Evolutionary conservation across 1,284 basidiomycete species (phyloP), one percentile per base, ranked within the genome.

Genomic region (Ganoderma multipileum): DNA sequence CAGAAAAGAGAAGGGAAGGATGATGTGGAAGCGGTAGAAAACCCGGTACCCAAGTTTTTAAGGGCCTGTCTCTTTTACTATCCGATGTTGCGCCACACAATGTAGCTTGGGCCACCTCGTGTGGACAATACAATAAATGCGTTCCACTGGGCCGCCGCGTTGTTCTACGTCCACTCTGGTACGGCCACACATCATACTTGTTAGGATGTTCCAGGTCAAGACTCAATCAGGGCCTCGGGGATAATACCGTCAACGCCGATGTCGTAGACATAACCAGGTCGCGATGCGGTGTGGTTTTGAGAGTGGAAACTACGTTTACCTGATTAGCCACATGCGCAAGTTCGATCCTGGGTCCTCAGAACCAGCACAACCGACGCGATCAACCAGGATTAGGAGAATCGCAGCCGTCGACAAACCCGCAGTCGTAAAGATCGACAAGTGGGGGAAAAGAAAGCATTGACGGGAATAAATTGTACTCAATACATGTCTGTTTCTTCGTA

Each of bases 401-500:
- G 23, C 4, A 50, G 23, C 47, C 23, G 3, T n/a, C 47, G 23
- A 50, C 9, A 50, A 50, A n/a, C 1, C 33, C 5, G 20, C 9
- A n/a, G 20, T 58, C 55, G 36, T 20, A 12, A 12, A 9, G 33
- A 58, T 20, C 54, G 14, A n/a, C 2, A 11, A 14, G 28, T 16
- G 42, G 28, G 28, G 33, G 20, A 47, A 23, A 23, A 50, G 12
- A 16, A n/a, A 33, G 16, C 14, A 14, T 55, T 54, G 9, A 55
- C 20, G 65, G 42, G 20, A 42, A 66, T 41, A 47, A 63, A 55
- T 60, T 23, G 65, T 67, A 72, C 61, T 70, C 58, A 63, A 70
- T 70, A 70, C 68, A 70, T 67, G 58, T 54, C 60, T 60, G 65
- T 61, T 63, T 38, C 20, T 57, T 38, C 57, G 63, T 72, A 72